A percentile compares a stretch with the other conserved stretches of the same genome.
Evolutionary conservation across 2,329 filamentous ascomycete genomes (phyloP).

Genomic region (Boeremia lycopersici): DNA sequence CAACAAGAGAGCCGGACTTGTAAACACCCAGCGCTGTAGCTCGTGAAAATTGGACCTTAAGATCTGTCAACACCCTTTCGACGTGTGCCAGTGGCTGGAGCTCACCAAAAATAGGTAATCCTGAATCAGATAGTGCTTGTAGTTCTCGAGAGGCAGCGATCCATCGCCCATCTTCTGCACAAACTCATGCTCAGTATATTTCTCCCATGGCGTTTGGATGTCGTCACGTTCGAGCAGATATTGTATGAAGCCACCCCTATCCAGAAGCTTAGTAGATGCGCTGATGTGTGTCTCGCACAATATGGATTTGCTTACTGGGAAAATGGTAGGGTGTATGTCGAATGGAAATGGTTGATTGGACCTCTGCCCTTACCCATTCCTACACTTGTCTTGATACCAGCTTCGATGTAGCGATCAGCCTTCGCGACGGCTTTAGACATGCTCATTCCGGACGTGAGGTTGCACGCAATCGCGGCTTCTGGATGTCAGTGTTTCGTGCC

Average conservation of each 20-base stretch:
- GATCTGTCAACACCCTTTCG: slow-evolving; percentile 13
- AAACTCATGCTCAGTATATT: slow-evolving; percentile 82
- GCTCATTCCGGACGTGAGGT: slow-evolving; percentile 65
- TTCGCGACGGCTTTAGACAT: slow-evolving; percentile 66
- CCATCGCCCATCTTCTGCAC: slow-evolving; percentile 78
- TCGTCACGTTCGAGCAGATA: slow-evolving; percentile 79
- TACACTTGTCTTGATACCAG: slow-evolving; percentile 69
- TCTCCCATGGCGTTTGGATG: slow-evolving; percentile 74
- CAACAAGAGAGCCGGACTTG: slow-evolving; percentile 75
- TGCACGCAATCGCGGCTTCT: slow-evolving; percentile 76
- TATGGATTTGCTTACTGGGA: slow-evolving; percentile 56
- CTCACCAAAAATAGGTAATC: slow-evolving; percentile 87
- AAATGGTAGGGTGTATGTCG: slow-evolving; percentile 70
- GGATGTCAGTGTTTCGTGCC: not conserved
- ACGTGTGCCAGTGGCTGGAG: not conserved
- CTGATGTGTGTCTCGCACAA: not conserved
- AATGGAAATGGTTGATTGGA: slow-evolving; percentile 81
- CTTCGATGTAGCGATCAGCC: slow-evolving; percentile 75
- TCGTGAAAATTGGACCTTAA: slow-evolving; percentile 80
- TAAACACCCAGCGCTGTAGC: slow-evolving; percentile 86
- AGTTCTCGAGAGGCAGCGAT: slow-evolving; percentile 73
- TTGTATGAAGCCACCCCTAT: slow-evolving; percentile 74
- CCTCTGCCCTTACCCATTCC: slow-evolving; percentile 70
- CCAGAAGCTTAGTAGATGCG: slow-evolving; percentile 2
- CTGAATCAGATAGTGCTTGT: slow-evolving; percentile 88